phyloP scores from a whole-genome alignment of 75 land plant species.

The Cryptomeria japonica region DNA sequence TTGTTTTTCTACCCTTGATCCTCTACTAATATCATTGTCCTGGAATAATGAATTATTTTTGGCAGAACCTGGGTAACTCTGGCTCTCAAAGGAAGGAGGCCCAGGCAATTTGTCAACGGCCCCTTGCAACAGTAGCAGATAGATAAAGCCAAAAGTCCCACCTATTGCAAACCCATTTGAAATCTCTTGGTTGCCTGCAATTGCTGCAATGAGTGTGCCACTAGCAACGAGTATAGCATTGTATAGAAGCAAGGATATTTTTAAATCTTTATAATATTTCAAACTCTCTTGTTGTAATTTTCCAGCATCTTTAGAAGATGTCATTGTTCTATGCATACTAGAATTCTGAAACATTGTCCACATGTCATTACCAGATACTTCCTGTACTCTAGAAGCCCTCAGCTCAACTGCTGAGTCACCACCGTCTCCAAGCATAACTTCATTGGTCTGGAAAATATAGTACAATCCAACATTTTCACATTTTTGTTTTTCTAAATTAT shows the following conservation, averaged over 20 bases:
- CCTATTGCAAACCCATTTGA: slow-evolving; percentile 63
- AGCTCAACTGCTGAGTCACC: slow-evolving; percentile 60
- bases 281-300: slow-evolving; percentile 55
- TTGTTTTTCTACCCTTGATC: not conserved
- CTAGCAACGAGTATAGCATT: slow-evolving; percentile 42
- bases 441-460: slow-evolving; percentile 50
- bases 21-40: not conserved
- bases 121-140: slow-evolving; percentile 65
- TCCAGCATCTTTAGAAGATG: slow-evolving; percentile 6
- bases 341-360: slow-evolving; percentile 14
- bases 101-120: slow-evolving; percentile 71
- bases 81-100: not conserved
- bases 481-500: slow-evolving; percentile 1
- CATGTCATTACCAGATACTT: slow-evolving; percentile 18
- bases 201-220: slow-evolving; percentile 42
- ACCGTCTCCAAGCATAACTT: slow-evolving; percentile 64
- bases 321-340: not conserved
- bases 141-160: slow-evolving; percentile 64
- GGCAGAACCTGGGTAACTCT: not conserved
- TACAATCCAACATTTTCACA: slow-evolving; percentile 18
- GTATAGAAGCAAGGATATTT: slow-evolving; percentile 64
- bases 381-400: slow-evolving; percentile 39
- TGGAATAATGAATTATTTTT: not conserved
- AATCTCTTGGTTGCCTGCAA: slow-evolving; percentile 29
- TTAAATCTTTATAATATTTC: slow-evolving; percentile 71